Percentiles rank a stretch among this genome's conserved stretches.
Evolutionary conservation across 768 basidiomycete genomes (phyloP).

Genomic region (Cystobasidium tubakii): DNA sequence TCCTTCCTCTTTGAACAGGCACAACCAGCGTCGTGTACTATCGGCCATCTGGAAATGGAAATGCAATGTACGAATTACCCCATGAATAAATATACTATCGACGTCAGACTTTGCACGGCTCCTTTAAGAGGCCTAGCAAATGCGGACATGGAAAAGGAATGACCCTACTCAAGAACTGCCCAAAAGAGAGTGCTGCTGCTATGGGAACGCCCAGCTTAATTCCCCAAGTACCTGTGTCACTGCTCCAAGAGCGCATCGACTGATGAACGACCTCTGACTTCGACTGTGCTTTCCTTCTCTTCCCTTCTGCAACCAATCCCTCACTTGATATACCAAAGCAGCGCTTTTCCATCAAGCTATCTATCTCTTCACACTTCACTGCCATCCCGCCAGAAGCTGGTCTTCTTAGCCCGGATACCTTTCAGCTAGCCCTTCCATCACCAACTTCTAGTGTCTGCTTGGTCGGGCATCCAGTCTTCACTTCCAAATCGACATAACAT

Average conservation of each 20-base stretch:
- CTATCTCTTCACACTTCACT: background rate
- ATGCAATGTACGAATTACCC: background rate
- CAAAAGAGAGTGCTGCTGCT: background rate
- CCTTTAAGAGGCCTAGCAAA: background rate
- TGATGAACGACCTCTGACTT: background rate
- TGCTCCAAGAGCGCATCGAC: background rate
- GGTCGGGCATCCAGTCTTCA: background rate
- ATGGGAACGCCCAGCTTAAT: background rate
- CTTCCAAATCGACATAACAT: background rate
- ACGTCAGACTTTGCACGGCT: background rate
- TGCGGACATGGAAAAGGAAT: constrained; percentile 4
- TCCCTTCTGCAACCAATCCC: background rate
- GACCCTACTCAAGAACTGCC: constrained; percentile 4
- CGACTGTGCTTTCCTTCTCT: background rate
- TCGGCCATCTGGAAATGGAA: background rate
- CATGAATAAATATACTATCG: background rate
- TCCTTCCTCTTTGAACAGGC: background rate
- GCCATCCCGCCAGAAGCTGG: background rate
- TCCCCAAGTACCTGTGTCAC: background rate
- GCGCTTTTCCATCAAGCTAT: background rate
- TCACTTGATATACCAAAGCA: background rate
- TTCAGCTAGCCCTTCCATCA: background rate
- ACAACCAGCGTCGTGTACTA: background rate
- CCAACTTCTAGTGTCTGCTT: background rate
- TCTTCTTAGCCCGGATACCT: constrained; percentile 4